Base-by-base conservation (phyloP, 2,329 filamentous ascomycete species). In the Emericellopsis cladophorae region DNA sequence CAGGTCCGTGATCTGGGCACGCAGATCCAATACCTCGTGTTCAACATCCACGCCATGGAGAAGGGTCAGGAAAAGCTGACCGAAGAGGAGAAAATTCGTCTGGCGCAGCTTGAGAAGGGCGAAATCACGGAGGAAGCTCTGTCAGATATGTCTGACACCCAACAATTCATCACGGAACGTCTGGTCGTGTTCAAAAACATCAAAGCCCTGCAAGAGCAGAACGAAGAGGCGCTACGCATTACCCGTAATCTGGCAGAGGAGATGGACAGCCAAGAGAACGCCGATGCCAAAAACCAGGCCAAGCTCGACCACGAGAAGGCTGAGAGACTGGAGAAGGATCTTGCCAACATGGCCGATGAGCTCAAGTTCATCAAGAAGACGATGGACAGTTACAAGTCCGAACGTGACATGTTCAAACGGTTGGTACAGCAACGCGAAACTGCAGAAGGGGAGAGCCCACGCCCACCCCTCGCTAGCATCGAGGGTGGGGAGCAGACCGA, bases 331-430 rank as follows among this genome's bases (percentile, higher is more conserved):
- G 72, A 85, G 46, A 75, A 81, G 40, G 79, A 87, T 48, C 72
- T 93, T 21, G 73, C 81, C 48, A 79, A 83, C 39, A 58, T 90
- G 58, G 79, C 86, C 44, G 90, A 95, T 48, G 88, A 95, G 56
- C 77, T 94, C 40, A 77, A 81, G 49, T 84, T 84, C 11, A 81
- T 95, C 48, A 78, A 83, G 35, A 79, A 83, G 24, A 85, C 89
- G 43, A 84, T 88, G 47, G 86, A 95, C 65, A 94, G 86, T 58
- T 95, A 94, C 58, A 87, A 92, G 56, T 86, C 88, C 52, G 92
- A 98, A 64, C 81, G 92, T 46, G 90, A 98, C 56, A 95, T 95
- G 77, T 96, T 95, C 79, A 81, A 90, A 18, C 87, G 89, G 40
- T 89, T 96, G 68, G 74, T 95, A 24, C 84, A 90, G 49, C 84